These are phyloP conservation scores for Fusarium euwallaceae DNA, from an alignment of 2,329 filamentous ascomycete species.

Conservation along the genomic window DNA sequence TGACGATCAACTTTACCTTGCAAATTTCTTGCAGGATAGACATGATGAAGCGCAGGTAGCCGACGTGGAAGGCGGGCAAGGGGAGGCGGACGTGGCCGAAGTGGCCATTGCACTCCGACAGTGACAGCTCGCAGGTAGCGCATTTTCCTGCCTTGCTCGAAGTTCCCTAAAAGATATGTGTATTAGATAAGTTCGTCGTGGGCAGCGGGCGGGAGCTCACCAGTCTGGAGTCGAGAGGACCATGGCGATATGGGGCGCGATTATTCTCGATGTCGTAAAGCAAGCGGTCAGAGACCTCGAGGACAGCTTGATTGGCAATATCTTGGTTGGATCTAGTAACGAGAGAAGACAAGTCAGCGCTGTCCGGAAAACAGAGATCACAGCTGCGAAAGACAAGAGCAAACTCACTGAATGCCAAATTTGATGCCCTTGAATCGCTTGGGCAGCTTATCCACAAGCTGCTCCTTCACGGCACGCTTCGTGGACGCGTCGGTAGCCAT, in stretches of 20 bases:
- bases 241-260: constrained; percentile 82
- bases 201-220: constrained; percentile 50
- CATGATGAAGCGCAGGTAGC: constrained; percentile 94
- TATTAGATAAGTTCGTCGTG: background rate
- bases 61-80: constrained; percentile 93
- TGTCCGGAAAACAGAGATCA: background rate
- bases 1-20: constrained; percentile 66
- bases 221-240: constrained; percentile 88
- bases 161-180: constrained; percentile 69
- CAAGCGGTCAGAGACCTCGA: constrained; percentile 93
- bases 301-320: constrained; percentile 93
- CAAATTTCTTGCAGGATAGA: constrained; percentile 94
- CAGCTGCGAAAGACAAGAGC: background rate
- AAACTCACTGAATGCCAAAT: constrained; percentile 86
- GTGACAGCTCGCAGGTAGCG: constrained; percentile 83
- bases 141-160: constrained; percentile 87
- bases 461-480: constrained; percentile 75
- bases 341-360: background rate
- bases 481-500: constrained; percentile 38
- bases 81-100: constrained; percentile 94
- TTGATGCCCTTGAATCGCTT: constrained; percentile 94
- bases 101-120: constrained; percentile 92
- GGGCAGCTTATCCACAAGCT: constrained; percentile 88
- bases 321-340: constrained; percentile 83
- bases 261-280: constrained; percentile 91